phyloP scores from a whole-genome alignment of 192 early-diverging fungal species.

The Coemansia sp. region DNA sequence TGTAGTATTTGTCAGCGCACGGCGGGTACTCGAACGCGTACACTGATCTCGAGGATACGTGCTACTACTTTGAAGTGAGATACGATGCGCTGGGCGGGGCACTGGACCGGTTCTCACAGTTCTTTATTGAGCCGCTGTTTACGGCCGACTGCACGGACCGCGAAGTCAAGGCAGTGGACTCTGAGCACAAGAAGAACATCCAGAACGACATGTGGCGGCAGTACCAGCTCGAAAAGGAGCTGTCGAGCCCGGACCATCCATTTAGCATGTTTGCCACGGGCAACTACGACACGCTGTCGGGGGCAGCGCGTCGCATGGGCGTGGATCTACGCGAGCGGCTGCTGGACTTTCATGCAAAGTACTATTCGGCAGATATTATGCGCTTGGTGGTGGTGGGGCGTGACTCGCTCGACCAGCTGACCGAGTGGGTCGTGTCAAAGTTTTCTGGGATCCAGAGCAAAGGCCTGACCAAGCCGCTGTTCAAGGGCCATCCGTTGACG shows the following conservation, averaged over 20 bases:
- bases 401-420: conserved; percentile 82
- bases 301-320: conserved; percentile 59
- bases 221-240: conserved; percentile 81
- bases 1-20: conserved; percentile 39
- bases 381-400: conserved; percentile 83
- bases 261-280: conserved; percentile 91
- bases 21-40: conserved; percentile 54
- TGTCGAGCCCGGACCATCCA: conserved; percentile 75
- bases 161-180: conserved; percentile 92
- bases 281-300: conserved; percentile 74
- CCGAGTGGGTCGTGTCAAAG: conserved; percentile 76
- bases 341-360: conserved; percentile 81
- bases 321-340: conserved; percentile 81
- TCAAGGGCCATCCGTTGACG: conserved; percentile 73
- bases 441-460: conserved; percentile 80
- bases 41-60: conserved; percentile 50
- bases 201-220: conserved; percentile 87
- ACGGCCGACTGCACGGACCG: conserved; percentile 84
- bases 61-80: conserved; percentile 51
- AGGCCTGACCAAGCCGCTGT: conserved; percentile 64
- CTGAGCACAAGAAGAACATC: conserved; percentile 95
- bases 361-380: conserved; percentile 97
- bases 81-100: conserved; percentile 61
- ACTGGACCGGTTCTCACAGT: conserved; percentile 81
- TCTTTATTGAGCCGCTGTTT: conserved; percentile 92